Evolutionary conservation across 2,329 filamentous ascomycete species (phyloP).

Genomic region (Fusarium sp.): DNA sequence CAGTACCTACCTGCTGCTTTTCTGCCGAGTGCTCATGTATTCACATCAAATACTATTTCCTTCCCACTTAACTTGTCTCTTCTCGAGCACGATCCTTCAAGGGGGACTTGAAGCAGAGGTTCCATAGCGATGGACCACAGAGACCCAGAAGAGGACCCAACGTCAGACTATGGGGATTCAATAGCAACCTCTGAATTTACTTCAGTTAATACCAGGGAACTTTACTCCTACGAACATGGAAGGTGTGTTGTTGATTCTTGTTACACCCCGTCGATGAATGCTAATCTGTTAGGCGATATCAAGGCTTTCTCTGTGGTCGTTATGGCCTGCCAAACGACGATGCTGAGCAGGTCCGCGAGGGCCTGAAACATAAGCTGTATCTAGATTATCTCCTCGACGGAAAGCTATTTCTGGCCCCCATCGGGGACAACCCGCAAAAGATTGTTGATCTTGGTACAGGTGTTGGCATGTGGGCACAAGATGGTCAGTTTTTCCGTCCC

Average conservation of each 20-base stretch:
- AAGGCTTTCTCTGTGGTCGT: conserved; percentile 57
- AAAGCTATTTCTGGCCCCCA: conserved; percentile 55
- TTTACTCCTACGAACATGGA: conserved; percentile 52
- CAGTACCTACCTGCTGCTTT: conserved; percentile 3
- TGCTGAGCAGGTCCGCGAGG: conserved; percentile 60
- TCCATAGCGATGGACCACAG: conserved; percentile 38
- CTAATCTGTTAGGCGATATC: conserved; percentile 56
- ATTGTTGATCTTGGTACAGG: conserved; percentile 63
- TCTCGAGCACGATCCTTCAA: conserved; percentile 11
- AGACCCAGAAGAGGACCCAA: conserved; percentile 46
- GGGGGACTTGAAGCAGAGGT: conserved; percentile 6
- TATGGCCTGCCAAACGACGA: conserved; percentile 66
- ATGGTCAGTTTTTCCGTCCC: conserved; percentile 49
- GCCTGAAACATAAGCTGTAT: conserved; percentile 59
- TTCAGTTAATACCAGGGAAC: conserved; percentile 49
- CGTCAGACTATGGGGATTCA: conserved; percentile 55
- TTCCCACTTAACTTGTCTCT: conserved; percentile 17
- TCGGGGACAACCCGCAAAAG: conserved; percentile 57
- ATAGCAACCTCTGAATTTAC: conserved; percentile 54
- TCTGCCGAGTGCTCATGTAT: conserved; percentile 34
- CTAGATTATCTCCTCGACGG: conserved; percentile 60
- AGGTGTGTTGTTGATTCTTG: conserved; percentile 42
- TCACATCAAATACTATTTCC: conserved; percentile 9
- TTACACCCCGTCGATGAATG: background rate
- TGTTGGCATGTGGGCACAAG: conserved; percentile 66